A percentile compares a stretch with the other conserved stretches of the same genome.
These are phyloP conservation scores for Tanozyma kutaoensis DNA, from an alignment of 805 yeast genomes.

Conservation along the genomic window DNA sequence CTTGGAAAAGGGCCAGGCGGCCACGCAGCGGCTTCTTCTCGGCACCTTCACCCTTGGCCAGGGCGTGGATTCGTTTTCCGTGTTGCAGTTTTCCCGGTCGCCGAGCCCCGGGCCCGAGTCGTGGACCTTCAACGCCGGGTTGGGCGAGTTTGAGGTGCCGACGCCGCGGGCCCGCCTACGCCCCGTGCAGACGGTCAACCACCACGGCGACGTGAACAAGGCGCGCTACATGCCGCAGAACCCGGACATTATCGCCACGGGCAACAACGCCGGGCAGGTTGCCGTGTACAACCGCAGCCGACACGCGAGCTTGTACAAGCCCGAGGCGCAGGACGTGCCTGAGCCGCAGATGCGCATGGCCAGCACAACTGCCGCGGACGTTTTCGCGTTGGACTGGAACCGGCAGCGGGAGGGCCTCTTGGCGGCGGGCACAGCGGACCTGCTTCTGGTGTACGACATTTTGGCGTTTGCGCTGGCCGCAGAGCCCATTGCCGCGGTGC, in stretches of 20 bases:
- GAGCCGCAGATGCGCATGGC: constrained; percentile 37
- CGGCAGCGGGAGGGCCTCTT: constrained; percentile 42
- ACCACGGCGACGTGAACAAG: constrained; percentile 60
- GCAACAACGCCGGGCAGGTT: constrained; percentile 51
- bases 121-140: constrained; percentile 22
- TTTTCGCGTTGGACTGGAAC: constrained; percentile 72
- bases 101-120: constrained; percentile 15
- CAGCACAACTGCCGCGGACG: constrained; percentile 31
- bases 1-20: constrained; percentile 6
- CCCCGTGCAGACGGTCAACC: constrained; percentile 31
- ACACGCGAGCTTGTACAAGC: constrained; percentile 29
- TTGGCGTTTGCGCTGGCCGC: too few species aligned
- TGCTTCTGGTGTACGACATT: constrained; percentile 57
- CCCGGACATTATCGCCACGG: constrained; percentile 68
- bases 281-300: constrained; percentile 74
- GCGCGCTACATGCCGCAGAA: constrained; percentile 74
- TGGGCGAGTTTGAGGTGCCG: constrained; percentile 24
- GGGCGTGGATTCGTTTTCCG: constrained; percentile 9
- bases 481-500: too few species aligned
- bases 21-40: constrained; percentile 6
- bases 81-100: constrained; percentile 19
- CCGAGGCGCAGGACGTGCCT: constrained; percentile 13
- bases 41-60: constrained; percentile 10
- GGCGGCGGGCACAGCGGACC: constrained; percentile 52
- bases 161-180: constrained; percentile 12